Conservation (phyloP, 345 rosid genomes). For the Turnera subulata region DNA sequence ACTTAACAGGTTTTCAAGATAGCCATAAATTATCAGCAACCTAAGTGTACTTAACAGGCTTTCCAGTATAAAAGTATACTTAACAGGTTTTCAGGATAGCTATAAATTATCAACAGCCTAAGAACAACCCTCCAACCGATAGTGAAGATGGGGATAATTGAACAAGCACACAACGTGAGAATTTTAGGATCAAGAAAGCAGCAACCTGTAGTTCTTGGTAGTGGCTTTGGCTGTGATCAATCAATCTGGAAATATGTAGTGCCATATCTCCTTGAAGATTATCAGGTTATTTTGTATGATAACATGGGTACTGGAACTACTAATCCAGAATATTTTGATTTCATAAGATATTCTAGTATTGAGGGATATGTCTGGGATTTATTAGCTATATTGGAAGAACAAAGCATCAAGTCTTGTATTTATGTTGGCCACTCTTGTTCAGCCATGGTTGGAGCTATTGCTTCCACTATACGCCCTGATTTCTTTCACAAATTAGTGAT, state of each 20-base stretch:
- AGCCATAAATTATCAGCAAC: too few relatives aligned
- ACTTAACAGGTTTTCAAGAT: too few relatives aligned
- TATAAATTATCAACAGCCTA: too few relatives aligned
- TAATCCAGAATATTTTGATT: conserved; percentile 83
- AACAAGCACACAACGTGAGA: conserved; percentile 81
- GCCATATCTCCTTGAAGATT: conserved; percentile 67
- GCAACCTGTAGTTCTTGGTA: conserved; percentile 53
- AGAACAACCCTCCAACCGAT: too few relatives aligned
- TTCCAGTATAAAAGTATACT: too few relatives aligned
- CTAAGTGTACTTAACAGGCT: too few relatives aligned
- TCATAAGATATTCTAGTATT: conserved; percentile 58
- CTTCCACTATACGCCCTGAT: neutral
- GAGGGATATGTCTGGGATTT: conserved; percentile 82
- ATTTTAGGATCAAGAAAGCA: conserved; percentile 50
- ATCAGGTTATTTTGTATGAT: conserved; percentile 66
- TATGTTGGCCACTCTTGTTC: too few relatives aligned
- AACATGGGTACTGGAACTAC: conserved; percentile 96
- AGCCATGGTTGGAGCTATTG: too few relatives aligned
- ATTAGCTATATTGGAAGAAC: conserved; percentile 72
- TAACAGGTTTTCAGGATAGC: too few relatives aligned
- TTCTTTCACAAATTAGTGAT: conserved; percentile 61
- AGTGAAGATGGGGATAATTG: conserved; percentile 58
- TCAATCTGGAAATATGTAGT: conserved; percentile 89
- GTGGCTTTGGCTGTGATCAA: conserved; percentile 93
- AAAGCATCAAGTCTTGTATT: too few relatives aligned